Evolutionary conservation across 495 filamentous ascomycete species (phyloP).

Genomic region (Penicillium manginii): DNA sequence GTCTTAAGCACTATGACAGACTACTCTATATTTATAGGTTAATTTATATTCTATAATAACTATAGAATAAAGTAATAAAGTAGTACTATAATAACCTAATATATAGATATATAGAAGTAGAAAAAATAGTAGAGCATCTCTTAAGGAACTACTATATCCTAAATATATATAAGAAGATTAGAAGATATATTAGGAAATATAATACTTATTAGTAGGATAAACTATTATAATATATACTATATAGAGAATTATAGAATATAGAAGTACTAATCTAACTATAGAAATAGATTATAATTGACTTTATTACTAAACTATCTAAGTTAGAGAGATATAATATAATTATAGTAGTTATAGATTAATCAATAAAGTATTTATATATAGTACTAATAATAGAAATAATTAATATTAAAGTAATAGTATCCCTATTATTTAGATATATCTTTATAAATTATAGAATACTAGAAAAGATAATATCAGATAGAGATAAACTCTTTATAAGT

Average conservation of each 20-base stretch:
- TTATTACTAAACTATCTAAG: too few relatives aligned
- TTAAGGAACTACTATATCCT: constrained; percentile 11
- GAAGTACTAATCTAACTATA: constrained; percentile 11
- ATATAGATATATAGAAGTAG: constrained; percentile 7
- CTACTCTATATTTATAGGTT: too few relatives aligned
- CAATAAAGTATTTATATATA: too few relatives aligned
- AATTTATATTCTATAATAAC: constrained; percentile 8
- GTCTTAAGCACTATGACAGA: too few relatives aligned
- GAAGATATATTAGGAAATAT: background rate
- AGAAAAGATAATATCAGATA: too few relatives aligned
- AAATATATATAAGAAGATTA: constrained; percentile 7
- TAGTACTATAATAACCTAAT: constrained; percentile 7
- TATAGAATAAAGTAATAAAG: constrained; percentile 12
- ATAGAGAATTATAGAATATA: constrained; percentile 17
- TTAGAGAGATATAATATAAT: too few relatives aligned
- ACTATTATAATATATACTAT: constrained; percentile 2
- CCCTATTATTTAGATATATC: too few relatives aligned
- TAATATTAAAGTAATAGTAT: too few relatives aligned
- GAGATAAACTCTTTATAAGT: too few relatives aligned
- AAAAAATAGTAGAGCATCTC: constrained; percentile 16
- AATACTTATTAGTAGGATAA: constrained; percentile 8
- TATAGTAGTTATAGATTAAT: too few relatives aligned
- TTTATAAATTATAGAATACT: too few relatives aligned
- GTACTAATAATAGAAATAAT: too few relatives aligned
- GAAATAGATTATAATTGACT: constrained; percentile 27